Evolutionary conservation across 495 filamentous ascomycete genomes (phyloP), one percentile per base, ranked within the genome.

Genomic region (Neurospora sp.): DNA sequence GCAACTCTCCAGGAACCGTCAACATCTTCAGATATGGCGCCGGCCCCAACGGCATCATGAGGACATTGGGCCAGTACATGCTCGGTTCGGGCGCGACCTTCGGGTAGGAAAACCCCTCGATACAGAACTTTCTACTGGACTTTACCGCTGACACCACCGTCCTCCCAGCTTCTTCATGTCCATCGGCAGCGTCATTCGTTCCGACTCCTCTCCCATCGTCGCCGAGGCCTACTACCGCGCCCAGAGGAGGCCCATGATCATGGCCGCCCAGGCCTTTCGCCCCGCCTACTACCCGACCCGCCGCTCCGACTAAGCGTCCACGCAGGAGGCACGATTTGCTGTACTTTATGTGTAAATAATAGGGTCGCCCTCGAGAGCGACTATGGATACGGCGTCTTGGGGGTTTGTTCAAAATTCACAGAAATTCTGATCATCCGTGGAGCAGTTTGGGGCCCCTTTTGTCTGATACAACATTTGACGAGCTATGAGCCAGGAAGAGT

Each of bases 51-150:
- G 96, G 96, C 66, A 91, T 97, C 76, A 91, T 97, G 87, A 88
- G 96, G 75, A 97, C 93, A 73, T 84, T 99, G 41, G 95, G 95
- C 71, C 95, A 98, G 84, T 98, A 97, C 81, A 99, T 99, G 96
- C 80, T 94, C 39, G 95, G 93, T n/a, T 98, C 96, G 37, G 94
- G 94, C 62, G 94, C 94, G 31, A 97, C 94, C 42, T 99, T 99
- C 80, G 96, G 96, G 96, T 98, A 88, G 71, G 89, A 73, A 73
- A 16, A 31, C 76, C 72, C 44, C 60, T 71, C 27, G 71, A 7
- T n/a, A 20, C 37, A 72, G 27, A 3, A 44, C 60, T 35, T 73
- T 71, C 16, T 38, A 69, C 39, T 20, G 12, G 18, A 37, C 35
- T 9, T 5, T 6, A 7, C 14, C 38, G 8, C 70, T 76, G 41